A percentile compares a stretch with the other conserved stretches of the same genome.
Evolutionary conservation across 345 rosid genomes (phyloP).

Genomic region (Melaleuca quinquenervia): DNA sequence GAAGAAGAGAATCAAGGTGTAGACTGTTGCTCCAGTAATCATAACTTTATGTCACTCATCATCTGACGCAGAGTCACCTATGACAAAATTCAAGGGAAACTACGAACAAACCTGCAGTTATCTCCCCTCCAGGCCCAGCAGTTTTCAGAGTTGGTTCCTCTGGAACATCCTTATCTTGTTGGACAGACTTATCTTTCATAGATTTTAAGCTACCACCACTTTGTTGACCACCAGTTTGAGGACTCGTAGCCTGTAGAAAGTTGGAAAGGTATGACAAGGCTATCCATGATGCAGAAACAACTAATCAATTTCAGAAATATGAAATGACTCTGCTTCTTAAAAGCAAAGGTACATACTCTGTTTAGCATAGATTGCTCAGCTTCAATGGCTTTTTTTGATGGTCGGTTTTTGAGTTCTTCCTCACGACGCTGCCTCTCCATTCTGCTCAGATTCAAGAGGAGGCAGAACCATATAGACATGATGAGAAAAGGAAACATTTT

Average conservation of each 20-base stretch:
- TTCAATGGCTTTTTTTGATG: conserved; percentile 76
- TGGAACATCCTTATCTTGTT: conserved; percentile 60
- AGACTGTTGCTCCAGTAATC: neutral
- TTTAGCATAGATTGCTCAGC: conserved; percentile 79
- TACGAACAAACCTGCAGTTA: conserved; percentile 75
- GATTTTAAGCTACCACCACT: conserved; percentile 83
- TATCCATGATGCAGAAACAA: neutral
- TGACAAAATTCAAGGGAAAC: neutral
- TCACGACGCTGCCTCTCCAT: conserved; percentile 97
- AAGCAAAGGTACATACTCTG: conserved; percentile 34
- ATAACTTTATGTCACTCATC: neutral
- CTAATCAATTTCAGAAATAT: neutral
- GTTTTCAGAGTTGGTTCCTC: conserved; percentile 81
- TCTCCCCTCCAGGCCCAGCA: conserved; percentile 91
- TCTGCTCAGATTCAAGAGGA: conserved; percentile 17
- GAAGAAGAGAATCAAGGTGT: neutral
- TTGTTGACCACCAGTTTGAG: conserved; percentile 57
- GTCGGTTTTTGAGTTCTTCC: conserved; percentile 76
- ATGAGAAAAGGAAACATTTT: neutral
- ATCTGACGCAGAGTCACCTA: neutral
- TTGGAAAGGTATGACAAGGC: neutral
- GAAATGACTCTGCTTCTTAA: neutral
- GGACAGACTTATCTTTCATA: conserved; percentile 63
- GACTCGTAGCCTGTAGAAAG: conserved; percentile 69
- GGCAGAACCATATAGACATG: neutral